Conservation (phyloP, 495 filamentous ascomycete genomes). For the Aspergillus baeticus region DNA sequence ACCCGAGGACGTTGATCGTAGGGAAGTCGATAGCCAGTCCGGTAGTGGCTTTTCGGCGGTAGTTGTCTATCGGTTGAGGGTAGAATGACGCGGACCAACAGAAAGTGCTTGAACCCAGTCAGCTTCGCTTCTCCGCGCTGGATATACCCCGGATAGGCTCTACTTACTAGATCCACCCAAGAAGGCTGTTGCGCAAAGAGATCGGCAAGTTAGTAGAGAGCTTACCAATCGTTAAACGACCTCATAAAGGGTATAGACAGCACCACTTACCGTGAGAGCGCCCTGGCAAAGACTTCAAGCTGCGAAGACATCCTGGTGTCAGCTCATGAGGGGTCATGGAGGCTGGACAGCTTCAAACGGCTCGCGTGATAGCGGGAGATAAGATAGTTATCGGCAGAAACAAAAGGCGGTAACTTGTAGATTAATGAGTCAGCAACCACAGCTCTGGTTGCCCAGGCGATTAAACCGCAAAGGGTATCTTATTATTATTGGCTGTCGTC, state of each 20-base stretch:
- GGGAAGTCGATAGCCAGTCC: conserved; percentile 88
- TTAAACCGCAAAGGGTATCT: conserved; percentile 41
- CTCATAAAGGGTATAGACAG: not conserved
- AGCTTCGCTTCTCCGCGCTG: too few species aligned
- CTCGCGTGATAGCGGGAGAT: conserved; percentile 12
- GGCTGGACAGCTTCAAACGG: not conserved
- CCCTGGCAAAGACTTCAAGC: conserved; percentile 37
- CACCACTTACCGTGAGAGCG: conserved; percentile 42
- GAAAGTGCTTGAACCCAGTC: conserved; percentile 43
- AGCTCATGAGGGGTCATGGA: not conserved
- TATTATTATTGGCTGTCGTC: conserved; percentile 36
- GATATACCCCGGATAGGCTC: not conserved
- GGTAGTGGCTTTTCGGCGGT: conserved; percentile 66
- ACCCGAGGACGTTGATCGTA: conserved; percentile 78
- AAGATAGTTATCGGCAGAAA: conserved; percentile 9
- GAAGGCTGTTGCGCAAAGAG: conserved; percentile 24
- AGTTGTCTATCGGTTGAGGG: conserved; percentile 81
- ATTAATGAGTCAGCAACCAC: conserved; percentile 33
- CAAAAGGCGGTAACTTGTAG: conserved; percentile 24
- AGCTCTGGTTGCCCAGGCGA: conserved; percentile 46
- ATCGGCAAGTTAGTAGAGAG: conserved; percentile 9
- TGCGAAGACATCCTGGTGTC: conserved; percentile 25
- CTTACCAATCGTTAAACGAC: not conserved
- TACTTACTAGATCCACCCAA: conserved; percentile 48
- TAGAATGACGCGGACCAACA: conserved; percentile 91